phyloP scores from a whole-genome alignment of 208 protist genomes.

The Trichomonas vaginalis region DNA sequence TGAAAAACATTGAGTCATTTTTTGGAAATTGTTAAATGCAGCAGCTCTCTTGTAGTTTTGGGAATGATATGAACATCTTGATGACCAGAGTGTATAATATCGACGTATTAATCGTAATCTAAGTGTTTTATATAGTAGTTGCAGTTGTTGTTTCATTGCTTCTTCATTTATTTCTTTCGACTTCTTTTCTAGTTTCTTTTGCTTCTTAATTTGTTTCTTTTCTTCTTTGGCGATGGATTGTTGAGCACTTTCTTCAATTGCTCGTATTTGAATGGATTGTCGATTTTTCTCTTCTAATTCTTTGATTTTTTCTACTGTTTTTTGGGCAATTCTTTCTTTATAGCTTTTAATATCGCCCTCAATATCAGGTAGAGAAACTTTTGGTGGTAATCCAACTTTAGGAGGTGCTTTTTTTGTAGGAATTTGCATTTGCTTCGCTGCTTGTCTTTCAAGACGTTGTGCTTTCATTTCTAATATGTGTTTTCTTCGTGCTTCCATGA shows the following conservation, averaged over 20 bases:
- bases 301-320: background rate
- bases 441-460: background rate
- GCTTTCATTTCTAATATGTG: slow-evolving; percentile 13
- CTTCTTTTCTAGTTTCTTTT: background rate
- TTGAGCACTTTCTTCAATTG: background rate
- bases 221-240: background rate
- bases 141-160: background rate
- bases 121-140: background rate
- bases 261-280: background rate
- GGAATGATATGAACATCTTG: background rate
- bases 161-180: background rate
- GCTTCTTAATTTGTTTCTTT: background rate
- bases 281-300: background rate
- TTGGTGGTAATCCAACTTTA: background rate
- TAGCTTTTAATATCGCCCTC: background rate
- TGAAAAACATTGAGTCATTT: background rate
- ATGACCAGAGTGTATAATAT: background rate
- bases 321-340: background rate
- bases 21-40: background rate
- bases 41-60: background rate
- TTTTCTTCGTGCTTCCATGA: background rate
- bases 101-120: background rate
- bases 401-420: background rate
- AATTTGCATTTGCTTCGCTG: background rate
- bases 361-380: background rate